Evolutionary conservation across 2,329 filamentous ascomycete genomes (phyloP), one percentile per base, ranked within the genome.

Genomic region (Colletotrichum sp.): DNA sequence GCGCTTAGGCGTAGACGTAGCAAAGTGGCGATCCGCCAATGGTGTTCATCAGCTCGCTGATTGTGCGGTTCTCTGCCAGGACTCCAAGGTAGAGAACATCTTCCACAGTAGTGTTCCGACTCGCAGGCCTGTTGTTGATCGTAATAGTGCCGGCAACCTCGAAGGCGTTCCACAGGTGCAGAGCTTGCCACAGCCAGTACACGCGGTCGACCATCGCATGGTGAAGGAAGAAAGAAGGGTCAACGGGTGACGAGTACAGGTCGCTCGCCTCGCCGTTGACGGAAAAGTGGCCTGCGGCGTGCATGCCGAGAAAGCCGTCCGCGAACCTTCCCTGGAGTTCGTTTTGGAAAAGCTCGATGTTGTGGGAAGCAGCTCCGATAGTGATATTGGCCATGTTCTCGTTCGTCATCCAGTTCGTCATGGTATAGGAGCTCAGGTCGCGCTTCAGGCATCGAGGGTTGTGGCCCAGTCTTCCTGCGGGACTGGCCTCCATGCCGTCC

Each of bases 371-470:
- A 43, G n/a, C 2, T 78, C 80, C 70, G 78, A 62, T 71, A 16
- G 77, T 83, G 76, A 86, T 83, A 28, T 81, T 79, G 64, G 79
- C 70, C 66, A 79, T 73, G 28, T 80, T 79, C 28, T 74, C 48
- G 64, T 74, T 52, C n/a, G 72, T 74, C 55, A 71, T 71, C 62
- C 71, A 71, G 64, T 69, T 64, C 56, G 76, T 36, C 39, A 79
- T 79, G 9, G 81, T 78, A 52, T 82, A 78, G 78, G 83, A 82
- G 70, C 79, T 83, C 66, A 87, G 82, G 77, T 86, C 87, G 27
- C 87, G 85, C 48, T 84, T 83, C 60, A 89, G 81, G 80, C 87
- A 87, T 65, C 87, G 85, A n/a, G 86, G 85, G 81, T 89, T 88
- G 78, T 86, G 83, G 67, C 82, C 83, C 43, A 85, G 81, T 28